These are phyloP conservation scores for Fraxinus floribunda DNA, from an alignment of 305 asterid species.

Conservation along the genomic window DNA sequence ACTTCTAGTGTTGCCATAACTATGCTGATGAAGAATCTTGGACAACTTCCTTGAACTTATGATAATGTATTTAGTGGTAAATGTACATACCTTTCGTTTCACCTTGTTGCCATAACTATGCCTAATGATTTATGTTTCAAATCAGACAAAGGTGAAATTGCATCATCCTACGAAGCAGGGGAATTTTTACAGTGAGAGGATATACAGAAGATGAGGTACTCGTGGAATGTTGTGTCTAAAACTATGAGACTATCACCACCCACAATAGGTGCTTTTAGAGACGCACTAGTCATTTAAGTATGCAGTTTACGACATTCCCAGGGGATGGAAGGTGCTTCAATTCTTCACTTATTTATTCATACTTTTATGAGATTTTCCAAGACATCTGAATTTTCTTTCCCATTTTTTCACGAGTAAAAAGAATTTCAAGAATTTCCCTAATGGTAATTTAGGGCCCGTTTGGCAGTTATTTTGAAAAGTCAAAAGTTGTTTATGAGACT, in stretches of 20 bases:
- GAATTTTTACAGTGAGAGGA: slow-evolving; percentile 13
- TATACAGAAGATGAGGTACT: slow-evolving; percentile 20
- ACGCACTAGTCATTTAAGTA: slow-evolving; percentile 39
- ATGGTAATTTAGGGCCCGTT: neutral
- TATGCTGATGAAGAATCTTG: slow-evolving; percentile 28
- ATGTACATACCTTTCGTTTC: neutral
- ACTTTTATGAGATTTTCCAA: neutral
- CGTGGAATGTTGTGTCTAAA: slow-evolving; percentile 48
- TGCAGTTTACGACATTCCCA: slow-evolving; percentile 48
- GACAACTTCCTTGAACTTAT: slow-evolving; percentile 27
- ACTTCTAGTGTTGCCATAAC: slow-evolving; percentile 32
- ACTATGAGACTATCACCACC: slow-evolving; percentile 45
- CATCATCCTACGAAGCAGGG: slow-evolving; percentile 25
- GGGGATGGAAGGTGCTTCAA: slow-evolving; percentile 50
- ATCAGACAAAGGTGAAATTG: slow-evolving; percentile 46
- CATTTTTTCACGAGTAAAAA: slow-evolving; percentile 10
- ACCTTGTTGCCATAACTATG: neutral
- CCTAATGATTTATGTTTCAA: neutral
- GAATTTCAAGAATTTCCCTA: neutral
- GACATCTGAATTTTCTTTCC: neutral
- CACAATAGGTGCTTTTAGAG: slow-evolving; percentile 35
- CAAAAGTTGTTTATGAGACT: neutral
- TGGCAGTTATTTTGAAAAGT: neutral
- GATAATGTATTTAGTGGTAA: slow-evolving; percentile 27
- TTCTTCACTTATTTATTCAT: neutral